phyloP scores from a whole-genome alignment of 768 basidiomycete genomes.

The Dioszegia hungarica region DNA sequence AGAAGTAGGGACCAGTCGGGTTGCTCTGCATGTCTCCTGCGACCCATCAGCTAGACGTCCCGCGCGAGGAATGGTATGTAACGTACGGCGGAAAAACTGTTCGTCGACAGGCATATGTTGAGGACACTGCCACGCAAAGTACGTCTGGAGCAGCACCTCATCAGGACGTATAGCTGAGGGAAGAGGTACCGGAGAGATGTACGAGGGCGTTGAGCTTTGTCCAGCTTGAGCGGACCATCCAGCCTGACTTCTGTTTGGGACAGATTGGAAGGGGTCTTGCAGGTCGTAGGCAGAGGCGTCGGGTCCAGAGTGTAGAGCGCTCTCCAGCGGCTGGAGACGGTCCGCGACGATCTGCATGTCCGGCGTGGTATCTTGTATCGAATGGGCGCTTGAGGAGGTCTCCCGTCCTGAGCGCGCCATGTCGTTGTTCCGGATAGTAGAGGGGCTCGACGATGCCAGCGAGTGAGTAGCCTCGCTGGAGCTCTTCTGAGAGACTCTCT shows the following conservation, averaged over 20 bases:
- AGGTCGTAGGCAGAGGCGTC: no score
- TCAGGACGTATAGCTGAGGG: background rate
- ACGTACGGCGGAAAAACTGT: slow-evolving; percentile 5
- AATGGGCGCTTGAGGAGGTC: no score
- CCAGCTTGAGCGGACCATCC: background rate
- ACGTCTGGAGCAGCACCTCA: background rate
- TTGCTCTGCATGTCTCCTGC: slow-evolving; percentile 5
- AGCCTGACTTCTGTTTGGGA: no score
- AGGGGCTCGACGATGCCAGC: no score
- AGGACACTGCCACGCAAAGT: slow-evolving; percentile 5
- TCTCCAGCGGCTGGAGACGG: no score
- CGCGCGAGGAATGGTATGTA: background rate
- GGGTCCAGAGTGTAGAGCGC: no score
- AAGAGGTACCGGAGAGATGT: background rate
- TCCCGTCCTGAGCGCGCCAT: no score
- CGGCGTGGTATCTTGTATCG: no score
- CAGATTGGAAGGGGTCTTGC: no score
- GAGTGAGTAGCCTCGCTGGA: no score
- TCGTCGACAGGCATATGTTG: slow-evolving; percentile 6
- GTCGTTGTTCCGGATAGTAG: no score
- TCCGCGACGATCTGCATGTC: no score
- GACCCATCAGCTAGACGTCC: background rate
- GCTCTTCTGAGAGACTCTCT: background rate
- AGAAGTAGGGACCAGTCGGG: slow-evolving; percentile 2
- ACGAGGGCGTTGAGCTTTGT: background rate